phyloP scores from a whole-genome alignment of 805 yeast species.

The Hanseniaspora taiwanica region DNA sequence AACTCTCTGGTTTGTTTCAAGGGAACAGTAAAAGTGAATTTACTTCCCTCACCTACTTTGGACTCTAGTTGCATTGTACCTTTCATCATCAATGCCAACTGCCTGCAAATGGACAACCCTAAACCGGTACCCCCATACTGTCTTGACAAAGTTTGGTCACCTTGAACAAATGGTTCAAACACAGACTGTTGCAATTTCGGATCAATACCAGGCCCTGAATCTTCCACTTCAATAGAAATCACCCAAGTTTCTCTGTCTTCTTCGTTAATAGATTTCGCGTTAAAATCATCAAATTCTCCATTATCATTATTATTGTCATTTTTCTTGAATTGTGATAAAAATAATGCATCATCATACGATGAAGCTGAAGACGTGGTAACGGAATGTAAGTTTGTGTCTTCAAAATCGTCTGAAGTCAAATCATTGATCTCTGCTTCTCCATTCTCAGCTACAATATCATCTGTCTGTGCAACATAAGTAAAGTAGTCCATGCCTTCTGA shows the following conservation, averaged over 20 bases:
- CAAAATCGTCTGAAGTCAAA: conserved; percentile 3
- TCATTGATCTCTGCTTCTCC: conserved; percentile 9
- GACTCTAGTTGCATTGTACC: conserved; percentile 72
- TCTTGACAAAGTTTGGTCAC: conserved; percentile 84
- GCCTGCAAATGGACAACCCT: conserved; percentile 81
- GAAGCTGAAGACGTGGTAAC: conserved; percentile 10
- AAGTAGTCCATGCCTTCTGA: too few species aligned
- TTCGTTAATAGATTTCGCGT: conserved; percentile 8
- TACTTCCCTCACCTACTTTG: conserved; percentile 69
- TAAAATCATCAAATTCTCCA: conserved; percentile 11
- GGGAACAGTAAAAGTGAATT: conserved; percentile 71
- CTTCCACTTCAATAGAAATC: conserved; percentile 51
- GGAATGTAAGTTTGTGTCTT: neutral
- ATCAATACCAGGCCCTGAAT: conserved; percentile 92
- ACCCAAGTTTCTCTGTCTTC: conserved; percentile 25
- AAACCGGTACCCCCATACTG: conserved; percentile 94
- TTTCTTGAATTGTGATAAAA: conserved; percentile 30
- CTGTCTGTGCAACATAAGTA: conserved; percentile 7
- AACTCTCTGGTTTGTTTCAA: conserved; percentile 38
- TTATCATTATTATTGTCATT: conserved; percentile 15
- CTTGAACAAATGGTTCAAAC: conserved; percentile 94
- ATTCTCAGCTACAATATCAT: conserved; percentile 5
- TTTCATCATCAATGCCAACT: conserved; percentile 80
- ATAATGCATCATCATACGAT: conserved; percentile 31
- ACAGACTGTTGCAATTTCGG: conserved; percentile 68